Evolutionary conservation across 352 stramenopile species (phyloP).

Genomic region (Pythium guiyangense): DNA sequence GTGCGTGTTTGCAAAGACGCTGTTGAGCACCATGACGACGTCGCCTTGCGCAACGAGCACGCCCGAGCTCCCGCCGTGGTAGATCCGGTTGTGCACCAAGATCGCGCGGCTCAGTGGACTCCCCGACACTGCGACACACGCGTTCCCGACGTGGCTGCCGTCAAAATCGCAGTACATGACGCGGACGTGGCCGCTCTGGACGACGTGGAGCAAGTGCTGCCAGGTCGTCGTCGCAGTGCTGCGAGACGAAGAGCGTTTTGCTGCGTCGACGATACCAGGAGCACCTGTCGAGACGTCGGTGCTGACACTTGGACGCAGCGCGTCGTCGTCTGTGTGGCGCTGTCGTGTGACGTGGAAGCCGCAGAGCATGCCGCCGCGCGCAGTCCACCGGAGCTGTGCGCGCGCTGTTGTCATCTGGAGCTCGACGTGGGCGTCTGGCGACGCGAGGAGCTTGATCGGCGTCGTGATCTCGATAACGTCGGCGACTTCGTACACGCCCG

Average conservation of each 20-base stretch:
- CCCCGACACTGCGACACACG: conserved; percentile 56
- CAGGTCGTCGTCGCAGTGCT: conserved; percentile 22
- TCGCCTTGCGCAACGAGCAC: conserved; percentile 51
- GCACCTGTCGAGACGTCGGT: not conserved
- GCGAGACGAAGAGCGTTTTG: not conserved
- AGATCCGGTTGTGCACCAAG: conserved; percentile 57
- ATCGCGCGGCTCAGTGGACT: conserved; percentile 33
- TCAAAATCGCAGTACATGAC: conserved; percentile 71
- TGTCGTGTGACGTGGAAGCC: conserved; percentile 62
- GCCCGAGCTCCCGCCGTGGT: conserved; percentile 48
- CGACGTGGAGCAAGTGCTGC: conserved; percentile 60
- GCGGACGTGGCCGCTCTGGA: conserved; percentile 33
- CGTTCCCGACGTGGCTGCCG: conserved; percentile 54
- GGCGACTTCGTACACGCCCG: conserved; percentile 59
- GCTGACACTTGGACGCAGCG: not conserved
- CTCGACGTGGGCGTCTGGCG: conserved; percentile 58
- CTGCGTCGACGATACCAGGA: not conserved
- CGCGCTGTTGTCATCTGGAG: conserved; percentile 49
- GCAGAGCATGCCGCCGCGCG: conserved; percentile 51
- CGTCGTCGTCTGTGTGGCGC: conserved; percentile 1
- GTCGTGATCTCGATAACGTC: conserved; percentile 41
- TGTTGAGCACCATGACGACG: conserved; percentile 57
- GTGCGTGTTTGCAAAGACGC: conserved; percentile 45
- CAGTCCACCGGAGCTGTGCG: conserved; percentile 53
- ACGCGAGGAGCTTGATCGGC: conserved; percentile 41